phyloP scores from a whole-genome alignment of 2,329 filamentous ascomycete species.

The Simplicillium aogashimaense region DNA sequence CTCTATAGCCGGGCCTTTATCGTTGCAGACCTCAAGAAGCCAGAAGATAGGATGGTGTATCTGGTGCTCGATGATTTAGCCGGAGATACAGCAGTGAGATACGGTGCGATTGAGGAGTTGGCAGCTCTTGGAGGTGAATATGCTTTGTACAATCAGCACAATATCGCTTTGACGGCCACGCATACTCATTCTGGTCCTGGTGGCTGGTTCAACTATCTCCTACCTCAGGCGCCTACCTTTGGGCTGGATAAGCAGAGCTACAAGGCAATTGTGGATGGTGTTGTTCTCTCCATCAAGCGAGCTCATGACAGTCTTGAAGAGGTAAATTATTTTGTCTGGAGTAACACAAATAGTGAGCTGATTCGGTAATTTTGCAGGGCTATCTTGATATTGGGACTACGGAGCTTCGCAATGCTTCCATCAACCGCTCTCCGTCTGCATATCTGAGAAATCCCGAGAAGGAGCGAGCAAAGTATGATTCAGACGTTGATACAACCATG shows the following conservation, averaged over 20 bases:
- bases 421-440: slow-evolving; percentile 80
- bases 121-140: slow-evolving; percentile 61
- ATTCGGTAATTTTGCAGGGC: slow-evolving; percentile 31
- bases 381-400: slow-evolving; percentile 60
- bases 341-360: background rate
- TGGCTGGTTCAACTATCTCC: slow-evolving; percentile 87
- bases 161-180: slow-evolving; percentile 82
- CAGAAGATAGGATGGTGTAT: slow-evolving; percentile 70
- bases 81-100: slow-evolving; percentile 77
- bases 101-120: slow-evolving; percentile 72
- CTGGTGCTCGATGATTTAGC: slow-evolving; percentile 78
- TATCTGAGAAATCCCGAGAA: slow-evolving; percentile 75
- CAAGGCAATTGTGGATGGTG: slow-evolving; percentile 77
- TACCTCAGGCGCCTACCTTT: slow-evolving; percentile 80
- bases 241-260: slow-evolving; percentile 85
- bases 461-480: slow-evolving; percentile 60
- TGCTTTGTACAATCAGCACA: slow-evolving; percentile 64
- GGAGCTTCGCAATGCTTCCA: slow-evolving; percentile 65
- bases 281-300: slow-evolving; percentile 67
- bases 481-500: slow-evolving; percentile 45
- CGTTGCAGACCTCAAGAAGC: slow-evolving; percentile 55
- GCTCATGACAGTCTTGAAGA: slow-evolving; percentile 53
- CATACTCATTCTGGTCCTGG: slow-evolving; percentile 88
- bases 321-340: slow-evolving; percentile 12
- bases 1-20: slow-evolving; percentile 87